These are phyloP conservation scores for Cladophialophora yegresii DNA, from an alignment of 2,329 filamentous ascomycete genomes.

Conservation along the genomic window DNA sequence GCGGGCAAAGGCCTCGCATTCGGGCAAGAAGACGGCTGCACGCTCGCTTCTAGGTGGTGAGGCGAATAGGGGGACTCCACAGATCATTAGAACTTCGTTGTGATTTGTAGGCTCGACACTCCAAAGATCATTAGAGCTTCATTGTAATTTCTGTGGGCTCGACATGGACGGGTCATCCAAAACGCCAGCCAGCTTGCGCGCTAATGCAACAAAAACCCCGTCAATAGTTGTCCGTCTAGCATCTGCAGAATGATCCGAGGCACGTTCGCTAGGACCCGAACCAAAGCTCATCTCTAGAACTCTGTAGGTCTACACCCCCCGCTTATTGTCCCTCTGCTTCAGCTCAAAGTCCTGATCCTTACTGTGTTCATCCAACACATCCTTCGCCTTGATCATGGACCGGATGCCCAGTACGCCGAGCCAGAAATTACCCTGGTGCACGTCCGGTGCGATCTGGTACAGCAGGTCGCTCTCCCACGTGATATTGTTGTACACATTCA, in stretches of 20 bases:
- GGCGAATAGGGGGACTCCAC: background rate
- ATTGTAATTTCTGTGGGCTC: background rate
- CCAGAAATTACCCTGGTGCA: conserved; percentile 28
- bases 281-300: background rate
- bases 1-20: background rate
- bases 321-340: conserved; percentile 9
- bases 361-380: conserved; percentile 5
- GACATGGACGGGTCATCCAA: background rate
- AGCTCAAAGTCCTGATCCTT: conserved; percentile 17
- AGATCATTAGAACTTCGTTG: background rate
- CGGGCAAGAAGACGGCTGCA: conserved; percentile 5
- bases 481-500: conserved; percentile 33
- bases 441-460: conserved; percentile 27
- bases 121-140: background rate
- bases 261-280: background rate
- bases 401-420: conserved; percentile 24
- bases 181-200: background rate
- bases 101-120: background rate
- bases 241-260: background rate
- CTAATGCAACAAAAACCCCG: background rate
- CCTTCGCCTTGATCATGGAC: conserved; percentile 17
- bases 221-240: background rate
- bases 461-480: conserved; percentile 30
- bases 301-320: background rate
- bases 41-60: conserved; percentile 9